Conservation (phyloP, 305 asterid genomes). For the Fraxinus latifolia region DNA sequence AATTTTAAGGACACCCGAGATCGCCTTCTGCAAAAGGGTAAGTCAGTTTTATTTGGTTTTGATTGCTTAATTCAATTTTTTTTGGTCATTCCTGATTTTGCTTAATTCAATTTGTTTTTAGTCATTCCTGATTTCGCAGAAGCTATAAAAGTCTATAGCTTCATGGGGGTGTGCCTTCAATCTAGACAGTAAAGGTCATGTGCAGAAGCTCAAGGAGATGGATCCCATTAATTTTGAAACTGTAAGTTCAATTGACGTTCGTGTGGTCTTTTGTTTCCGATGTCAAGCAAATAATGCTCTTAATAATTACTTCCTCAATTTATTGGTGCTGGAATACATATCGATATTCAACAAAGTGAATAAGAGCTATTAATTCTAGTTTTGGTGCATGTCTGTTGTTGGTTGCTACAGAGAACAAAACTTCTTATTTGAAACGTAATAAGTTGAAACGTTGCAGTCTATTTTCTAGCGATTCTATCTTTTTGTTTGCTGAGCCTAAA, state of each 20-base stretch:
- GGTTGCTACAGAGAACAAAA: too few relatives aligned
- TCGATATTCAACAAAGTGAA: too few relatives aligned
- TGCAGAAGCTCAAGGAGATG: conserved; percentile 91
- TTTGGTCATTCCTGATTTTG: too few relatives aligned
- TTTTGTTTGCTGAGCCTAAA: too few relatives aligned
- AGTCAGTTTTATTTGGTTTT: not conserved
- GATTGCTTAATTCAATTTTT: too few relatives aligned
- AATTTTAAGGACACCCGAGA: conserved; percentile 34
- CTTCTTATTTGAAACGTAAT: too few relatives aligned
- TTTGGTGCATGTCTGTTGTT: too few relatives aligned
- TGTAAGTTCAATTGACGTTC: conserved; percentile 42
- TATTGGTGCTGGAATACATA: not conserved
- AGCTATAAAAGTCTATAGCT: conserved; percentile 56
- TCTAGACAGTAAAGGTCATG: conserved; percentile 68
- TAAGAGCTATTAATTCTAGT: too few relatives aligned
- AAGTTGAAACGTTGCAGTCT: too few relatives aligned
- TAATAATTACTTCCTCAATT: not conserved
- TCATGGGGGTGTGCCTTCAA: conserved; percentile 90
- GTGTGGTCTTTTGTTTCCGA: conserved; percentile 11
- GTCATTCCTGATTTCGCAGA: conserved; percentile 88
- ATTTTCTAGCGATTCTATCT: too few relatives aligned
- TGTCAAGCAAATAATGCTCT: conserved; percentile 7
- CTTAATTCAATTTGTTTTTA: conserved; percentile 12
- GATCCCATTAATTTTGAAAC: conserved; percentile 93
- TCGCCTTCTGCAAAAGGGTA: conserved; percentile 34